These are phyloP conservation scores for Cryptococcus sp. DNA, from an alignment of 1,284 basidiomycete species.

Conservation along the genomic window DNA sequence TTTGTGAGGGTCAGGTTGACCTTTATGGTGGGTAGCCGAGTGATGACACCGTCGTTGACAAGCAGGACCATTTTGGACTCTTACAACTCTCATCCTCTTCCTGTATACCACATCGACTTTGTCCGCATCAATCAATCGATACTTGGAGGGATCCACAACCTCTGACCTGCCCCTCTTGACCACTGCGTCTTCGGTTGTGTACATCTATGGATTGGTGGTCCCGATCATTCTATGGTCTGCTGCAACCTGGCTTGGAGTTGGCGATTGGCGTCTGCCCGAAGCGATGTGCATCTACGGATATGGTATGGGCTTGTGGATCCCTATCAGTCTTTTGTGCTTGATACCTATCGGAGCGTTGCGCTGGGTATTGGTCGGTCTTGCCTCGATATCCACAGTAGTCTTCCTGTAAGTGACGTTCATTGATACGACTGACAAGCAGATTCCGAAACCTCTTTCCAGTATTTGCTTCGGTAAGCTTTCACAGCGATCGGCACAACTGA, in stretches of 20 bases:
- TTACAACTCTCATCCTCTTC: slow-evolving; percentile 83
- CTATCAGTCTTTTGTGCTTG: slow-evolving; percentile 70
- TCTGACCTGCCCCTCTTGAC: slow-evolving; percentile 73
- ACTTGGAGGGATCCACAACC: slow-evolving; percentile 51
- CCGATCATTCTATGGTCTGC: slow-evolving; percentile 65
- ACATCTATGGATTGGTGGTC: slow-evolving; percentile 74
- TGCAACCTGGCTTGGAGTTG: slow-evolving; percentile 74
- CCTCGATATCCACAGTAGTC: slow-evolving; percentile 70
- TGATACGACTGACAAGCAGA: slow-evolving; percentile 11
- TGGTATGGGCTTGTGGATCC: slow-evolving; percentile 49
- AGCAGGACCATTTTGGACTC: slow-evolving; percentile 85
- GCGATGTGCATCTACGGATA: slow-evolving; percentile 53
- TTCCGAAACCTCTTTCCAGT: slow-evolving; percentile 81
- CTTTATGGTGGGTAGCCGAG: slow-evolving; percentile 45
- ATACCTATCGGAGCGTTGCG: slow-evolving; percentile 71
- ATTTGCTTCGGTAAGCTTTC: slow-evolving; percentile 62
- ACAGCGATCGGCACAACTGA: background rate
- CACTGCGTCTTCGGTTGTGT: slow-evolving; percentile 75
- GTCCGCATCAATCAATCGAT: slow-evolving; percentile 72
- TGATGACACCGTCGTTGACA: background rate
- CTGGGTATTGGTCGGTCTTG: slow-evolving; percentile 70
- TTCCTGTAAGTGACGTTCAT: slow-evolving; percentile 56
- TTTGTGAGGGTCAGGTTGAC: slow-evolving; percentile 50
- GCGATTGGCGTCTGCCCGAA: slow-evolving; percentile 78
- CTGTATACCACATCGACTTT: slow-evolving; percentile 88